These are phyloP conservation scores for Aureobasidium lini DNA, from an alignment of 2,329 filamentous ascomycete species.

Conservation along the genomic window DNA sequence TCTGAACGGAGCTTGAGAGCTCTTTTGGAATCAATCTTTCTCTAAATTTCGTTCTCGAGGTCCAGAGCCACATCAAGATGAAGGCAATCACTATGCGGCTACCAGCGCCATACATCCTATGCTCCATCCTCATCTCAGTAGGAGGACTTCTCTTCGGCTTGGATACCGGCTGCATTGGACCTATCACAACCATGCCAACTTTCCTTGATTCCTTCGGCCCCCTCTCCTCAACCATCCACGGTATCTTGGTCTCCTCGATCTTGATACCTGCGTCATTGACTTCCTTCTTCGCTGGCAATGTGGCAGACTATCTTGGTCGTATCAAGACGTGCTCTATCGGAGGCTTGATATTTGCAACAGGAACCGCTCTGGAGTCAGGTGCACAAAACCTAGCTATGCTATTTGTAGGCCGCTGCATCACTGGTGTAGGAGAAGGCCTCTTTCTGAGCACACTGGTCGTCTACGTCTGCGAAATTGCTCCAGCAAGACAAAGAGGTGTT, in stretches of 20 bases:
- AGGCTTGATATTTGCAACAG: conserved; percentile 36
- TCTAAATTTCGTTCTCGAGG: too few species aligned
- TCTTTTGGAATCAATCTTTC: neutral
- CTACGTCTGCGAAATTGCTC: conserved; percentile 55
- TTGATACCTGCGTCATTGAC: conserved; percentile 50
- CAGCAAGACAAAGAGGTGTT: conserved; percentile 36
- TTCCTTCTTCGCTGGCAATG: conserved; percentile 47
- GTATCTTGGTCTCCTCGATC: conserved; percentile 49
- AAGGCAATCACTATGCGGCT: neutral
- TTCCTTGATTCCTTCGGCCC: conserved; percentile 43
- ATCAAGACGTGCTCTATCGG: conserved; percentile 35
- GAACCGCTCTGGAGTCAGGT: conserved; percentile 37
- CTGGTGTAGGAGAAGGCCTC: conserved; percentile 48
- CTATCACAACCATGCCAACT: conserved; percentile 46
- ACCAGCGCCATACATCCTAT: neutral
- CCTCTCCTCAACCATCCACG: conserved; percentile 44
- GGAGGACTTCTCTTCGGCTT: conserved; percentile 11
- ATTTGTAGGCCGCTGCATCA: conserved; percentile 44
- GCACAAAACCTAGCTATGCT: conserved; percentile 42
- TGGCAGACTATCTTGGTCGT: conserved; percentile 8
- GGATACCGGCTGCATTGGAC: conserved; percentile 47
- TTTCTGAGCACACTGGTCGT: conserved; percentile 26
- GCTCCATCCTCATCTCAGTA: neutral
- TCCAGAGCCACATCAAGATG: neutral
- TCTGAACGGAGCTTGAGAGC: too few species aligned